Base-by-base conservation (phyloP, 2,329 filamentous ascomycete species). In the Alternaria sp. region DNA sequence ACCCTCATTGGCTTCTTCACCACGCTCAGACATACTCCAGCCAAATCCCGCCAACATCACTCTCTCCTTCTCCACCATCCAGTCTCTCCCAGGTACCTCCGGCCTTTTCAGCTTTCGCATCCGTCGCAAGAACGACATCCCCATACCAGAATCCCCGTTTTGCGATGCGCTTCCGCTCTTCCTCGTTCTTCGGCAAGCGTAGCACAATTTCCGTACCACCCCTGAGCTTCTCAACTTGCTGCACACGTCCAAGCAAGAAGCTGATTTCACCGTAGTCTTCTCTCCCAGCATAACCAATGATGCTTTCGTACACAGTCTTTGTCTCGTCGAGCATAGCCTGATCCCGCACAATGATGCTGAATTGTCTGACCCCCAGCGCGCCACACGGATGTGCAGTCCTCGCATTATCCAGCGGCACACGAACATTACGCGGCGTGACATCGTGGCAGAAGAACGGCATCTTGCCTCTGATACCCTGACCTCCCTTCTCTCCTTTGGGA, bases 361-460 rank as follows among this genome's bases (percentile, higher is more conserved):
- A 27, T 20, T 67, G 61, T 14, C 52, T 55, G n/a, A 79, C 67
- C 0, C 88, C 88, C 14, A 81, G 67, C 0, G 81, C 85, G 0
- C 83, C 83, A 7, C 79, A 85, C 0, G 85, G 79, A 76, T 90
- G 89, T 12, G 69, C 75, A 4, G 79, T 79, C 40, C 74, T 78
- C 30, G 65, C 78, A 7, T 54, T 67, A 0, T 76, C 68, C 3
- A 81, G 68, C 7, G 88, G 87, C 3, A 90, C 88, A 0, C 89
- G 78, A 2, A 86, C 71, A n/a, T 78, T 66, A 7, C 89, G 75
- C 3, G 83, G 78, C 2, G 89, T 90, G 12, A 86, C 77, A 72
- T 92, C 89, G 48, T 90, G 82, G 36, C 75, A 78, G 58, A 74
- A 91, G 67, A 91, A 91, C 0, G 89, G 89, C 11, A 88, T 70